Evolutionary conservation across 768 basidiomycete genomes (phyloP).

Genomic region (Tulasnella sp.): DNA sequence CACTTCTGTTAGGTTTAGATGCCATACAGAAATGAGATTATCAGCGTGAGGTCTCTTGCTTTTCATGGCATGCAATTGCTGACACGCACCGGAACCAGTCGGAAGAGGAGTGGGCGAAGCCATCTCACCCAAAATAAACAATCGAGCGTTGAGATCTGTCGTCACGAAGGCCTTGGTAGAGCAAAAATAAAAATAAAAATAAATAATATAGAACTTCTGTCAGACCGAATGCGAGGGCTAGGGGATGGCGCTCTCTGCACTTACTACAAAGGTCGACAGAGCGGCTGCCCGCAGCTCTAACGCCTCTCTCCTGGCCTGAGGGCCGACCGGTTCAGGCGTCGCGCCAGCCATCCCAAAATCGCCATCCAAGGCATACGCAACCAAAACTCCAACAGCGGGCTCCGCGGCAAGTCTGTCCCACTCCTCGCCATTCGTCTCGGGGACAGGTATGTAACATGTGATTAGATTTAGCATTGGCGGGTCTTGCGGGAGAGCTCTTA

Average conservation of each 20-base stretch:
- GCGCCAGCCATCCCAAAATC: constrained; percentile 53
- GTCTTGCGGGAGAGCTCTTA: constrained; percentile 50
- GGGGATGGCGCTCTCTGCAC: constrained; percentile 7
- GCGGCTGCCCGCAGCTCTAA: constrained; percentile 69
- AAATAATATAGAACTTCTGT: too few relatives aligned
- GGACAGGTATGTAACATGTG: constrained; percentile 64
- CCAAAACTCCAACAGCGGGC: constrained; percentile 70
- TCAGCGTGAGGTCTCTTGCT: too few relatives aligned
- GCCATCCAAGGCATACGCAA: constrained; percentile 75
- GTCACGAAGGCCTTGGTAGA: constrained; percentile 70
- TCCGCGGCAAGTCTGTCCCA: constrained; percentile 79
- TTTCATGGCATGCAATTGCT: too few relatives aligned
- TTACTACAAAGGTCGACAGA: constrained; percentile 72
- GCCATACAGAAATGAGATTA: too few relatives aligned
- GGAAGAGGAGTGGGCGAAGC: constrained; percentile 8
- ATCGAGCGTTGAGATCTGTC: constrained; percentile 12
- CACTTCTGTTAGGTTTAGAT: neutral
- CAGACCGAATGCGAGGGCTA: neutral
- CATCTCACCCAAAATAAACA: constrained; percentile 54
- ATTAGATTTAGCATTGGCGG: constrained; percentile 57
- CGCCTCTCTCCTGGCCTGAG: constrained; percentile 46
- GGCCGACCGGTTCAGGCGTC: constrained; percentile 28
- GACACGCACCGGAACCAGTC: constrained; percentile 32
- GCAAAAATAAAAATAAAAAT: too few relatives aligned
- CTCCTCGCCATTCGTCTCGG: constrained; percentile 80